Evolutionary conservation across 148 eudicot species (phyloP).

Genomic region (Diospyros kaki): DNA sequence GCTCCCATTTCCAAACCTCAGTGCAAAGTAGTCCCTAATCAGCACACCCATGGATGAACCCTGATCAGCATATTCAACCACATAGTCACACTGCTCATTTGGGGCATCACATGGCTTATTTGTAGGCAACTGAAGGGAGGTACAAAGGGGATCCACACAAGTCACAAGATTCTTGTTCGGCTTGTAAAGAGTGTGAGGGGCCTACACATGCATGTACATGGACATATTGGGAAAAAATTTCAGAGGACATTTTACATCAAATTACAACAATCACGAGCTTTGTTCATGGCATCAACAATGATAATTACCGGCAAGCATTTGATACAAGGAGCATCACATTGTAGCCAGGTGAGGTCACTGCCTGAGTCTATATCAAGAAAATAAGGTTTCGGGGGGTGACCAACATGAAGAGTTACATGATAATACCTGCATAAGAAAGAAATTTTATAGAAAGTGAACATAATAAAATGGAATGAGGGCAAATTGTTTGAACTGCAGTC

Average conservation of each 20-base stretch:
- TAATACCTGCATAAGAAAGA: conserved; percentile 50
- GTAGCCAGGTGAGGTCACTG: conserved; percentile 91
- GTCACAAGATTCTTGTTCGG: conserved; percentile 52
- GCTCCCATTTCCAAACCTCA: conserved; percentile 55
- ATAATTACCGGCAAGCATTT: conserved; percentile 58
- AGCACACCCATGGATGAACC: conserved; percentile 85
- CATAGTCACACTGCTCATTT: conserved; percentile 84
- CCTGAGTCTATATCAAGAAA: conserved; percentile 85
- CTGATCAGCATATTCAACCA: conserved; percentile 74
- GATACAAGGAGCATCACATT: conserved; percentile 85
- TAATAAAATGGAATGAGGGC: background rate
- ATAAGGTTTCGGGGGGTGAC: conserved; percentile 64
- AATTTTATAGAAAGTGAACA: background rate
- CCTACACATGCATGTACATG: conserved; percentile 31
- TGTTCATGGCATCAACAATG: background rate
- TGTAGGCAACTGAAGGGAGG: conserved; percentile 44
- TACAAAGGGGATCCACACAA: conserved; percentile 65
- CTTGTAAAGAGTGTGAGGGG: conserved; percentile 79
- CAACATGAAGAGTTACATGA: conserved; percentile 50
- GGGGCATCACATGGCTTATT: conserved; percentile 42
- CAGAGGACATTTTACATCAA: background rate
- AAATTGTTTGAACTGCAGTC: conserved; percentile 12
- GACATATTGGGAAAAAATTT: background rate
- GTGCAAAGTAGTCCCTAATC: conserved; percentile 52
- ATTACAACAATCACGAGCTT: no score